Percentiles rank a stretch among this genome's conserved stretches.
Conservation (phyloP, 202 grass and related monocot species). For the Carex arenaria region DNA sequence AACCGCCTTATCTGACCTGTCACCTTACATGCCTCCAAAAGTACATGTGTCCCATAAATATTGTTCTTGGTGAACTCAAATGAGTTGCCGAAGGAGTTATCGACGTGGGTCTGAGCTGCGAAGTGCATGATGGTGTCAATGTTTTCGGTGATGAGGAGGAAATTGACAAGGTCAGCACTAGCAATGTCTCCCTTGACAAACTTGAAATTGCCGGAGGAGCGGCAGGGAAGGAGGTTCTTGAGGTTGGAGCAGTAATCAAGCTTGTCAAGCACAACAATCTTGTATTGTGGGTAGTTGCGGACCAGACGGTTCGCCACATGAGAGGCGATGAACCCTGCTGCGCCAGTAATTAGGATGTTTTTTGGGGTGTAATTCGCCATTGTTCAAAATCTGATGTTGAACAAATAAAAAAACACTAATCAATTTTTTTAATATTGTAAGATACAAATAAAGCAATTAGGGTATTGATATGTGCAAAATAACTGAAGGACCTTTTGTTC, state of each 20-base stretch:
- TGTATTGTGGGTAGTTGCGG: conserved; percentile 72
- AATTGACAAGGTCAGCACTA: conserved; percentile 87
- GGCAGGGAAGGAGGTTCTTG: conserved; percentile 62
- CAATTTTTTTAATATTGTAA: background rate
- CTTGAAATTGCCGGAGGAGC: conserved; percentile 62
- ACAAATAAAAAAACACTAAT: background rate
- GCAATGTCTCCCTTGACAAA: conserved; percentile 95
- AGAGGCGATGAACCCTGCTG: conserved; percentile 83
- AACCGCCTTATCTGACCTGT: conserved; percentile 65
- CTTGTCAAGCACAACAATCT: conserved; percentile 90
- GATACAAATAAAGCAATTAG: background rate
- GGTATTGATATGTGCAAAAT: background rate
- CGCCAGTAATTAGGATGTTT: conserved; percentile 85
- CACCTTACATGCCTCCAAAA: conserved; percentile 73
- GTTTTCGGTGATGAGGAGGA: conserved; percentile 69
- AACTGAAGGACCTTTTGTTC: background rate
- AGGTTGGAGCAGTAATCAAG: conserved; percentile 85
- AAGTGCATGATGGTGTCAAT: conserved; percentile 97
- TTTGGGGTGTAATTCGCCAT: conserved; percentile 56
- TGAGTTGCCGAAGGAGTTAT: conserved; percentile 91
- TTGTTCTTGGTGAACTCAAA: conserved; percentile 81
- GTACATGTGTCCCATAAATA: conserved; percentile 68
- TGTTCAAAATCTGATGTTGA: conserved; percentile 19
- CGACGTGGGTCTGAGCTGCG: conserved; percentile 86
- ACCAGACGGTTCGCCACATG: conserved; percentile 83